Base-by-base conservation (phyloP, 148 eudicot genomes). In the Oxyria digyna region DNA sequence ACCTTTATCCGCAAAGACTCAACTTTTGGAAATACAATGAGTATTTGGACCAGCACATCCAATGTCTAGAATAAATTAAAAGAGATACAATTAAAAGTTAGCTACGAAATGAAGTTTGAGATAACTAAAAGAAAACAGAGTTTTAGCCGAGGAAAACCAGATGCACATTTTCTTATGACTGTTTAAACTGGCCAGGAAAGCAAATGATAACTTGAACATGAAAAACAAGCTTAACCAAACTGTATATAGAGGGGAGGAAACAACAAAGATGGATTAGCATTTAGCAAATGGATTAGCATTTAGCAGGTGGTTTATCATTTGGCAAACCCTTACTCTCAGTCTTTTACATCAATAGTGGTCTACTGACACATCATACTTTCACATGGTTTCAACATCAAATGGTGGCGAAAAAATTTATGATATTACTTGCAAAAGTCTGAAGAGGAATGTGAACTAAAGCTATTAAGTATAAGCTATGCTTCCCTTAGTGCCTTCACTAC, bases 1-100 rank as follows among this genome's bases (percentile, higher is more conserved):
- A 94, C 99, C 97, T 90, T 94, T 49, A 75, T 83, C 24, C 99
- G 89, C 81, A 94, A 72, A 62, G 84, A 77, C 74, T 88, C 97
- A 73, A 84, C 81, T 82, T 88, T 88, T 11, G 99, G 97, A 75
- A 81, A 94, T 1, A 84, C 81, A 18, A 87, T 67, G 48, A 94
- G 89, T 62, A 91, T 81, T 81, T 87, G 96, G 40, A 94, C 84
- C 67, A 94, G 82, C 70, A 91, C 85, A 81, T 94, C 99, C 89
- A 94, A 79, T 14, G 97, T 91, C 99, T 94, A 71, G 38, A 59
- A 29, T 31, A 59, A 31, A 59, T 5, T 21, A 59, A 59, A 27
- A 59, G 37, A 29, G 10, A 29, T 29, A 57, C n/a, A 29, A 59
- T 14, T 0, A 59, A 29, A 18, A 29, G 65, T 59, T 27, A 57